phyloP scores from a whole-genome alignment of 176 grass and related monocot genomes.

The Carex pumila region DNA sequence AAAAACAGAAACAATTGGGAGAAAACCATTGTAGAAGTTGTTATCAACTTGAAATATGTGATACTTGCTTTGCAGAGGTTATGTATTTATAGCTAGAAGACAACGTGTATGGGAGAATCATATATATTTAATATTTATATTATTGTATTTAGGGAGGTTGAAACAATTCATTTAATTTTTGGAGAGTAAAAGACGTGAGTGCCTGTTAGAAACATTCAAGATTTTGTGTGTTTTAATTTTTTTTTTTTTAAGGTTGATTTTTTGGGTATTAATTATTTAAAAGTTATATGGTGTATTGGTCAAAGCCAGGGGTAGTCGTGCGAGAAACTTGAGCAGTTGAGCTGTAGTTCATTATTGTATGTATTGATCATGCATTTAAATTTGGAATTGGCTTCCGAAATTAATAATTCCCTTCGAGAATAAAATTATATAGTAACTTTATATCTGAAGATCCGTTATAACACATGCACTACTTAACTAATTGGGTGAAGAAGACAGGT shows the following conservation, averaged over 20 bases:
- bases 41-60: neutral
- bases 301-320: neutral
- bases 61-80: constrained; percentile 1
- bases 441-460: neutral
- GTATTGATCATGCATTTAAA: neutral
- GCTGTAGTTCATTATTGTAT: constrained; percentile 1
- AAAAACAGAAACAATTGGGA: constrained; percentile 15
- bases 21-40: constrained; percentile 25
- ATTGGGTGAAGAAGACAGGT: neutral
- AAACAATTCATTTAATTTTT: neutral
- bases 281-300: neutral
- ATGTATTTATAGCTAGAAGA: constrained; percentile 14
- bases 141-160: neutral
- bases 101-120: neutral
- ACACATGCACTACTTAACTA: neutral
- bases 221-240: neutral
- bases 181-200: neutral
- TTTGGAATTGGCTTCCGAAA: neutral
- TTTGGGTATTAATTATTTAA: neutral
- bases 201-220: constrained; percentile 3
- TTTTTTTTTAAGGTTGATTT: too few relatives aligned
- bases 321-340: neutral
- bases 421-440: neutral
- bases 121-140: neutral
- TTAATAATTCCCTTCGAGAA: neutral